Evolutionary conservation across 1,284 basidiomycete species (phyloP).

Genomic region (Microbotryum silenes-acaulis): DNA sequence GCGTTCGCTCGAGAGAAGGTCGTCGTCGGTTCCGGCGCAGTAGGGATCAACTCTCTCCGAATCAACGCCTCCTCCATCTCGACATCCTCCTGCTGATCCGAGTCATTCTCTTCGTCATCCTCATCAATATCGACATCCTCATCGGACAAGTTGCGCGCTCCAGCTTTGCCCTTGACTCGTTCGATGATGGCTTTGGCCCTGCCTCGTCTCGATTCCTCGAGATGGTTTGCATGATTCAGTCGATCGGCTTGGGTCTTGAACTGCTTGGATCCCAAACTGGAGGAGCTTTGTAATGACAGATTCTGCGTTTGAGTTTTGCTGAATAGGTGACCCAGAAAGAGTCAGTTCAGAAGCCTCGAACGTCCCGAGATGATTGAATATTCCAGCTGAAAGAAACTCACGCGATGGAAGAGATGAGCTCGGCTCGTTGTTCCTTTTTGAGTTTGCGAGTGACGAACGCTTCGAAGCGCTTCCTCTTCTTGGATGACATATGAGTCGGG

Average conservation of each 20-base stretch:
- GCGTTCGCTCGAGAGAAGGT: slow-evolving; percentile 5
- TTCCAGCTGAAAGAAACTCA: slow-evolving; percentile 43
- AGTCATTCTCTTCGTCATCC: slow-evolving; percentile 4
- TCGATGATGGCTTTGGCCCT: slow-evolving; percentile 23
- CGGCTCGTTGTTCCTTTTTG: slow-evolving; percentile 67
- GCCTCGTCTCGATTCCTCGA: slow-evolving; percentile 15
- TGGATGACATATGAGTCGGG: slow-evolving; percentile 50
- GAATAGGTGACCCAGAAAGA: slow-evolving; percentile 7
- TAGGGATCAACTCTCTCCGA: slow-evolving; percentile 16
- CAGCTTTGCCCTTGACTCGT: slow-evolving; percentile 17
- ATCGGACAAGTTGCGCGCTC: slow-evolving; percentile 19
- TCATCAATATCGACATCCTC: neutral
- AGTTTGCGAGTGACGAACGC: slow-evolving; percentile 82
- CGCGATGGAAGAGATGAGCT: slow-evolving; percentile 68
- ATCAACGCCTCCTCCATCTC: slow-evolving; percentile 4
- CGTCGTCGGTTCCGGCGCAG: slow-evolving; percentile 12
- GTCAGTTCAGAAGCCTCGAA: neutral
- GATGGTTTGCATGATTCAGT: slow-evolving; percentile 38
- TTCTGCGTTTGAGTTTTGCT: slow-evolving; percentile 66
- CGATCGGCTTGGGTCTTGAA: slow-evolving; percentile 53
- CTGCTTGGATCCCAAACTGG: slow-evolving; percentile 66
- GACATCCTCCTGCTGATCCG: slow-evolving; percentile 3
- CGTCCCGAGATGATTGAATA: neutral
- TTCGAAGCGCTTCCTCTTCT: slow-evolving; percentile 71
- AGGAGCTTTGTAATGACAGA: slow-evolving; percentile 61